Evolutionary conservation across 768 basidiomycete species (phyloP).

Genomic region (Chlorophyllum brunneum): DNA sequence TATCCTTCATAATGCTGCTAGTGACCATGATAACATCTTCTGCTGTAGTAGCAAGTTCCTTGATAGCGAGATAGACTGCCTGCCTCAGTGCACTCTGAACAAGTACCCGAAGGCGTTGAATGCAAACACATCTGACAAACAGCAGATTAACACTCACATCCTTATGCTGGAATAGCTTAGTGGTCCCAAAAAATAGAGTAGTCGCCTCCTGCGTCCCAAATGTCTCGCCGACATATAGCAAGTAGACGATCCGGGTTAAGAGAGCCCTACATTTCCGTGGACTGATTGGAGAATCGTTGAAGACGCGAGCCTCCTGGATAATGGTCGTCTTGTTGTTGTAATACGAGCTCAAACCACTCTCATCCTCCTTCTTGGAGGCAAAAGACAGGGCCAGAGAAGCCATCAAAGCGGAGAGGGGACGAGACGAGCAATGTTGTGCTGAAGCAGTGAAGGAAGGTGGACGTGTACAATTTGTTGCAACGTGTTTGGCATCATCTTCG

Average conservation of each 20-base stretch:
- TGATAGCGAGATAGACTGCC: constrained; percentile 98
- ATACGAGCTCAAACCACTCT: constrained; percentile 86
- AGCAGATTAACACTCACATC: constrained; percentile 63
- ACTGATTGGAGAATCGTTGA: constrained; percentile 99
- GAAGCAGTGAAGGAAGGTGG: too few species aligned
- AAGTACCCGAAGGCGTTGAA: constrained; percentile 6
- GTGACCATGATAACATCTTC: constrained; percentile 99
- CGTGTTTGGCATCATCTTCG: constrained; percentile 25
- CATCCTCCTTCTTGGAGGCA: constrained; percentile 95
- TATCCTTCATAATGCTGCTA: constrained; percentile 99
- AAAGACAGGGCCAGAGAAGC: constrained; percentile 65
- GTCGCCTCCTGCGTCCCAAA: constrained; percentile 96
- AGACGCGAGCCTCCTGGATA: constrained; percentile 96
- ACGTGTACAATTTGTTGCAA: constrained; percentile 41
- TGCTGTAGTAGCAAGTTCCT: constrained; percentile 91
- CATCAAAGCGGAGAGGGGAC: constrained; percentile 31
- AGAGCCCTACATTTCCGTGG: constrained; percentile 96
- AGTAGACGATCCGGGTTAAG: constrained; percentile 93
- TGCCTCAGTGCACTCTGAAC: constrained; percentile 88
- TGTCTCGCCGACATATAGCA: constrained; percentile 94
- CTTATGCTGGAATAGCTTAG: constrained; percentile 98
- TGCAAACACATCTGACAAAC: background rate
- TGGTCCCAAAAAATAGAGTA: constrained; percentile 96
- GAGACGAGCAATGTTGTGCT: too few species aligned
- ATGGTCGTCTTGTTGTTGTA: constrained; percentile 98